Base-by-base conservation (phyloP, 345 rosid genomes). In the Gossypium ekmanianum region DNA sequence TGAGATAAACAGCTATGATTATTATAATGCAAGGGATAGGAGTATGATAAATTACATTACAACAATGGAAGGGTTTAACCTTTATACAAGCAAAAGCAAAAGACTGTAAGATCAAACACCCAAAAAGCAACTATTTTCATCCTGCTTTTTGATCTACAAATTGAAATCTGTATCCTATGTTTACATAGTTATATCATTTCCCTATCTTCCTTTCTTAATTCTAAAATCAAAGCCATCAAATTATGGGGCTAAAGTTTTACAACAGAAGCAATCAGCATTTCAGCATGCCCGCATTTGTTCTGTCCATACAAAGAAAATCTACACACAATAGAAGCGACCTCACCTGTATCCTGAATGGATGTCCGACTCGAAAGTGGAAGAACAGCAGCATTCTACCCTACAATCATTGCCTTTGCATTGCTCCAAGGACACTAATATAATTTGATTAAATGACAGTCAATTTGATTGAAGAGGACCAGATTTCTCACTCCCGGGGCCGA, bases 401-500 rank as follows among this genome's bases (percentile, higher is more conserved):
- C 52, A 44, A 44, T 44, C 52, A 44, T 18, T 4, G 70, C 17
- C 44, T 11, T 18, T 18, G 70, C 29, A 65, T 18, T 66, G 64
- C 41, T 59, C 54, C 71, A 66, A 9, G 17, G 47, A 44, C 34
- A 66, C 34, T 44, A 66, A 2, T 18, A 44, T 18, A 12, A 45
- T 44, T 66, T 20, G 52, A 59, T 59, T n/a, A 3, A 61, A 13
- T n/a, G 17, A 27, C 18, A 14, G 18, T 13, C 44, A 61, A 61
- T 61, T 61, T 14, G 41, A 5, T 34, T 34, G 7, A 34, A 34
- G 41, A 34, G 41, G 41, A 34, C 34, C 34, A 13, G 29, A 47
- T 17, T 45, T 59, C 68, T 81, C 69, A 90, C 55, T 90, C 94
- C 65, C 88, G 80, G 12, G 94, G 94, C 17, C 94, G 83, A 22